Conservation (phyloP, 108 stramenopile genomes). For the Nannochloropsis granulata region DNA sequence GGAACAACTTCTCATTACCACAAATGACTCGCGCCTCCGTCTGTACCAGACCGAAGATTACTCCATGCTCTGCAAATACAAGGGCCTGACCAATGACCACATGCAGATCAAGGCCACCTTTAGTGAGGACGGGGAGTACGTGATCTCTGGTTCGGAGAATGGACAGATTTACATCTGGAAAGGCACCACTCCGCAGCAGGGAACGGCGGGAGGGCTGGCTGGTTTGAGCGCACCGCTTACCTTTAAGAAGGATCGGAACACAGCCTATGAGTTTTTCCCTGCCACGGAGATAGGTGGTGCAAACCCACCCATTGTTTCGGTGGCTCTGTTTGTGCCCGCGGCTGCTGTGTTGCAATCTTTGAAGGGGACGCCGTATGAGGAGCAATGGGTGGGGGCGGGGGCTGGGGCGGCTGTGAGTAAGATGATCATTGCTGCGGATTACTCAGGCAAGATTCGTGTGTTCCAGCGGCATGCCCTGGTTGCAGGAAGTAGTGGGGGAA, state of each 20-base stretch:
- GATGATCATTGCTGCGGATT: slow-evolving; percentile 24
- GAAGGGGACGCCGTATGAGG: background rate
- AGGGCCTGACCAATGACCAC: slow-evolving; percentile 49
- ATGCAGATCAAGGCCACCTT: slow-evolving; percentile 58
- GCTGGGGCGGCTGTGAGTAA: slow-evolving; percentile 2
- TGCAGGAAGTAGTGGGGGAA: too few relatives aligned
- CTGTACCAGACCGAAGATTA: slow-evolving; percentile 51
- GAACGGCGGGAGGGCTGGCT: background rate
- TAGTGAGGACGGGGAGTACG: slow-evolving; percentile 39
- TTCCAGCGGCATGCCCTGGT: background rate
- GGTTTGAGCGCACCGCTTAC: background rate
- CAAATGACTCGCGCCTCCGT: slow-evolving; percentile 55
- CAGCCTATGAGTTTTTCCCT: slow-evolving; percentile 13
- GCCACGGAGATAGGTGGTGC: slow-evolving; percentile 1
- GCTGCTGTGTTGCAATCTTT: slow-evolving; percentile 4
- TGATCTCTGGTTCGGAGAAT: slow-evolving; percentile 51
- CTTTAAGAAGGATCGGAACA: slow-evolving; percentile 15
- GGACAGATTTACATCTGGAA: slow-evolving; percentile 50
- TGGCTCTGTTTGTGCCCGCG: slow-evolving; percentile 18
- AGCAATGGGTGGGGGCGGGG: background rate
- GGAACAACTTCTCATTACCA: slow-evolving; percentile 57
- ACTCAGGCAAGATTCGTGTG: slow-evolving; percentile 9
- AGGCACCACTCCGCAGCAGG: slow-evolving; percentile 19
- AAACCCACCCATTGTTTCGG: slow-evolving; percentile 9
- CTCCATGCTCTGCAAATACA: slow-evolving; percentile 48